These are phyloP conservation scores for Vanrija sp. DNA, from an alignment of 1,284 basidiomycete species.

Conservation along the genomic window DNA sequence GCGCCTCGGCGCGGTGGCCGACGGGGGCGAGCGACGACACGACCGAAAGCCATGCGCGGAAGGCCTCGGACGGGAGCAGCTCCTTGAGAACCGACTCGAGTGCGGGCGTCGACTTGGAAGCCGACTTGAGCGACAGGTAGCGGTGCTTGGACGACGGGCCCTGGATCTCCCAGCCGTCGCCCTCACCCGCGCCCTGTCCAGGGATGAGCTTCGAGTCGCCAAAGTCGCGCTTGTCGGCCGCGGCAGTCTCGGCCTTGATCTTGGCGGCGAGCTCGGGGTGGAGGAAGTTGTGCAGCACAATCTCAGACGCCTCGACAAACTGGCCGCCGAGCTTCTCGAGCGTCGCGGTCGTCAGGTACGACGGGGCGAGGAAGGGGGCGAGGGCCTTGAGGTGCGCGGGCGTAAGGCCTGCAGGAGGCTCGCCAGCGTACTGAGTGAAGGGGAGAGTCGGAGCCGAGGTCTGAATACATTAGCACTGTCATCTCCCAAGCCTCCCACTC, in stretches of 20 bases:
- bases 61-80: constrained; percentile 76
- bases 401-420: constrained; percentile 55
- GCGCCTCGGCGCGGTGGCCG: constrained; percentile 68
- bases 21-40: constrained; percentile 74
- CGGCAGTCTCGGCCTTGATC: constrained; percentile 63
- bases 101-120: constrained; percentile 46
- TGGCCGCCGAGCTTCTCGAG: constrained; percentile 74
- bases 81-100: constrained; percentile 60
- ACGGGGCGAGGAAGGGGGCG: constrained; percentile 78
- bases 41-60: constrained; percentile 82
- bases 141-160: constrained; percentile 95
- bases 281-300: constrained; percentile 87
- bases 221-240: constrained; percentile 62
- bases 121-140: constrained; percentile 62
- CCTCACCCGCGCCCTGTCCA: constrained; percentile 55
- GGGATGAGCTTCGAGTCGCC: constrained; percentile 53
- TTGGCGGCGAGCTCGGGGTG: constrained; percentile 61
- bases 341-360: constrained; percentile 78
- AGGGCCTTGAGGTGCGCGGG: constrained; percentile 66
- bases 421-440: constrained; percentile 37
- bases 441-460: constrained; percentile 58
- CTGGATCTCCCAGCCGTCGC: constrained; percentile 64
- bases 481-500: constrained; percentile 9
- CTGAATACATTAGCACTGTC: constrained; percentile 43
- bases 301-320: constrained; percentile 82